Conservation (phyloP, 176 grass and related monocot species). For the Hordeum vulgare region MorexV3_pseudomolecules_assembly NC_058523.1:304429571-304430070, state of each 20-base stretch:
- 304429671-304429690: conserved; percentile 5
- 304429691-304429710: conserved; percentile 28
- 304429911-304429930: conserved; percentile 39
- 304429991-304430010: background rate
- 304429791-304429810: conserved; percentile 16
- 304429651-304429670: background rate
- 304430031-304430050: no score
- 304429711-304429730: background rate
- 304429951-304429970: conserved; percentile 97
- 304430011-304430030: background rate
- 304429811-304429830: conserved; percentile 23
- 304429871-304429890: background rate
- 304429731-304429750: conserved; percentile 23
- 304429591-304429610: background rate
- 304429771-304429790: conserved; percentile 2
- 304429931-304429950: conserved; percentile 67
- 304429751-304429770: conserved; percentile 5
- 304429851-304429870: background rate
- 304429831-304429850: conserved; percentile 12
- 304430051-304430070: conserved; percentile 38
- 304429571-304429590: background rate
- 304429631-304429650: background rate
- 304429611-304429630: background rate
- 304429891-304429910: background rate
- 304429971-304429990: background rate